phyloP scores from a whole-genome alignment of 352 stramenopile genomes.

The Globisporangium recalcitrans region DNA sequence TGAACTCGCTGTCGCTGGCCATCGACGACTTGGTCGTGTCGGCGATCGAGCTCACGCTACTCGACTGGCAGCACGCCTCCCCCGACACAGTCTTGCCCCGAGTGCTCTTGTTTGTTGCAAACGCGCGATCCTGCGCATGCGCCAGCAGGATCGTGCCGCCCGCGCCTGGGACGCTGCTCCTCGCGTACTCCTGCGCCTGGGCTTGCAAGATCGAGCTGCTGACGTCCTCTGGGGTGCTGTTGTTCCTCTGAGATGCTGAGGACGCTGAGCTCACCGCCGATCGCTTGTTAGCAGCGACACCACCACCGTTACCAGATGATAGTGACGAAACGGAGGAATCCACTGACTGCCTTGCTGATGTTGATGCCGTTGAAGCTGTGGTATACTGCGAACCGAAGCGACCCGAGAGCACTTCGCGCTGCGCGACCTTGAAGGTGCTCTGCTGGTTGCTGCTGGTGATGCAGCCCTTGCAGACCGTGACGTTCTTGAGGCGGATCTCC shows the following conservation, averaged over 20 bases:
- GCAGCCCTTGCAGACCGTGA: conserved; percentile 13
- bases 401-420: conserved; percentile 19
- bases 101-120: neutral
- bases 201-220: neutral
- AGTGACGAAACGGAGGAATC: neutral
- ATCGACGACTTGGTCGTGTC: conserved; percentile 2
- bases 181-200: neutral
- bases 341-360: neutral
- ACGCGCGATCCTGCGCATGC: neutral
- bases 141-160: neutral
- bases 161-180: neutral
- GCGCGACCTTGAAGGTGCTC: conserved; percentile 12
- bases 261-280: neutral
- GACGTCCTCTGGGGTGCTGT: neutral
- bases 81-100: neutral
- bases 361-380: neutral
- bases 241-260: neutral
- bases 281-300: neutral
- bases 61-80: neutral
- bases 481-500: conserved; percentile 17
- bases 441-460: conserved; percentile 2
- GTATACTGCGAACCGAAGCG: conserved; percentile 16
- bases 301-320: neutral
- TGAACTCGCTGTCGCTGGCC: neutral
- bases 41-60: neutral